phyloP scores from a whole-genome alignment of 2,329 filamentous ascomycete species.

The Colletotrichum australisinense region DNA sequence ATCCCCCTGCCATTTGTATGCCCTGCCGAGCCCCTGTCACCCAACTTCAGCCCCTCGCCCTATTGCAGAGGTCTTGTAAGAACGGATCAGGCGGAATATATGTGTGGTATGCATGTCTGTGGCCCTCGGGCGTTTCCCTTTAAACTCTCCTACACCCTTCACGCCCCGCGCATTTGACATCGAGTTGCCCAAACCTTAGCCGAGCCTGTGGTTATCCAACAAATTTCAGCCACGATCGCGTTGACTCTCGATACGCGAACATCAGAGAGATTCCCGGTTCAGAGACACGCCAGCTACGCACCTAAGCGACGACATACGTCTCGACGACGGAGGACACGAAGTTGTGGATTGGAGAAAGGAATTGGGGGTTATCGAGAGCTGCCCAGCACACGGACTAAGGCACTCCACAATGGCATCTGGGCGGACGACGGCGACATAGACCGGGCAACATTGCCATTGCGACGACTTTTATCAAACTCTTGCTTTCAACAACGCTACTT shows the following conservation, averaged over 20 bases:
- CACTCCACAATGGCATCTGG: slow-evolving; percentile 24
- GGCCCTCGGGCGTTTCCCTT: slow-evolving; percentile 6
- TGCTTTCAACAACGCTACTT: neutral
- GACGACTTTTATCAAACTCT: slow-evolving; percentile 3
- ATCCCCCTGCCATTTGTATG: slow-evolving; percentile 20
- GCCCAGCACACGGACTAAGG: neutral
- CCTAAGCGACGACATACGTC: neutral
- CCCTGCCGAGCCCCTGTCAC: slow-evolving; percentile 23
- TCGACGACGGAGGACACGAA: neutral
- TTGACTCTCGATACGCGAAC: neutral
- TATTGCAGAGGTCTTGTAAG: slow-evolving; percentile 17
- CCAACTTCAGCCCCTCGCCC: slow-evolving; percentile 28
- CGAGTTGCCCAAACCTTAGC: neutral
- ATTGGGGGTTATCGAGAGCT: neutral
- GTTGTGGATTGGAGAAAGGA: neutral
- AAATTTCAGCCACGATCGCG: slow-evolving; percentile 5
- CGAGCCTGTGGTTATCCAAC: neutral
- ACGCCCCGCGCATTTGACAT: neutral
- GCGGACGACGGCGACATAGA: slow-evolving; percentile 26
- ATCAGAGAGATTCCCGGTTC: neutral
- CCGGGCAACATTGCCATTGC: slow-evolving; percentile 19
- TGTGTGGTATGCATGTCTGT: slow-evolving; percentile 16
- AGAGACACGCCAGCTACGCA: neutral
- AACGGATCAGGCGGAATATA: slow-evolving; percentile 9
- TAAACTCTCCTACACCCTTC: slow-evolving; percentile 23